These are phyloP conservation scores for Entrophospora sp. DNA, from an alignment of 192 early-diverging fungal genomes.

Conservation along the genomic window DNA sequence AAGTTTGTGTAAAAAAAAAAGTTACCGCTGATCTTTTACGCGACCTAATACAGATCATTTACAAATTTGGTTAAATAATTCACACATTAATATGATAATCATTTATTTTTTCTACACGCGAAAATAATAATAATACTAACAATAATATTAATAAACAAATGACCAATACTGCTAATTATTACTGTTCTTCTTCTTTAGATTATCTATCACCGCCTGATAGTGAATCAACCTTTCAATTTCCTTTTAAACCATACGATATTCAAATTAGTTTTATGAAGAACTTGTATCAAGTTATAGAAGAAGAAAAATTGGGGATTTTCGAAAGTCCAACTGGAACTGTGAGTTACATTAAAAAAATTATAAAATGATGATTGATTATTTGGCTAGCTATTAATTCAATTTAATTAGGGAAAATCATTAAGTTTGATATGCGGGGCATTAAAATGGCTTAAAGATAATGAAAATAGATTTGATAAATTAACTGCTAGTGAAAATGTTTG, in stretches of 20 bases:
- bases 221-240: slow-evolving; percentile 37
- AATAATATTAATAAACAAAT: too few species aligned
- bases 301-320: slow-evolving; percentile 68
- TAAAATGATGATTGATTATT: not conserved
- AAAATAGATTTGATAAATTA: slow-evolving; percentile 13
- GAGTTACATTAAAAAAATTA: slow-evolving; percentile 1
- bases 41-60: too few species aligned
- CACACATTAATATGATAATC: too few species aligned
- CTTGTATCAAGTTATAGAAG: slow-evolving; percentile 61
- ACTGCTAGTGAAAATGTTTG: slow-evolving; percentile 10
- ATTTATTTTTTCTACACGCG: too few species aligned
- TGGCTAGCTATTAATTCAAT: not conserved
- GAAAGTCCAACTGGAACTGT: slow-evolving; percentile 91
- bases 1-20: too few species aligned
- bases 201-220: not conserved
- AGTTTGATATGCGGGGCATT: slow-evolving; percentile 79
- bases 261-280: slow-evolving; percentile 71
- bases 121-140: too few species aligned
- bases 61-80: too few species aligned
- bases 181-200: too few species aligned
- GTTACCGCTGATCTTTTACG: too few species aligned
- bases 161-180: too few species aligned
- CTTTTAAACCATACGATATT: slow-evolving; percentile 63
- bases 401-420: slow-evolving; percentile 72
- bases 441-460: slow-evolving; percentile 66